Percentiles rank a stretch among this genome's conserved stretches.
Evolutionary conservation across 2,329 filamentous ascomycete genomes (phyloP).

Genomic region (Cytospora piceicola): DNA sequence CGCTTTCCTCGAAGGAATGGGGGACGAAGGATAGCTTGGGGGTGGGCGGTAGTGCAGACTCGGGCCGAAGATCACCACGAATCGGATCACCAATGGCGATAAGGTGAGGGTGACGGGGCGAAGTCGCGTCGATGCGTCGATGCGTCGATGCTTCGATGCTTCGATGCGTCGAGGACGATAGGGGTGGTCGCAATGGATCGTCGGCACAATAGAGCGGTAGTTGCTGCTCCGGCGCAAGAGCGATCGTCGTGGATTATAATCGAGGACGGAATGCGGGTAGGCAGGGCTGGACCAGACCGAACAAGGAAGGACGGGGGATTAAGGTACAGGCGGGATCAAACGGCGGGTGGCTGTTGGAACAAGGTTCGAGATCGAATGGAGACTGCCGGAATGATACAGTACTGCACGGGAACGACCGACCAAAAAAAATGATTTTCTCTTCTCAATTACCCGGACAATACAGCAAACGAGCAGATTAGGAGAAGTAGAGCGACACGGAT

Average conservation of each 20-base stretch:
- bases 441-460: constrained; percentile 9
- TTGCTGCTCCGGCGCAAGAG: constrained; percentile 25
- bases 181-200: constrained; percentile 28
- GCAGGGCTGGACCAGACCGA: constrained; percentile 24
- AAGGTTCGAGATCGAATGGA: constrained; percentile 15
- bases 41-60: constrained; percentile 7
- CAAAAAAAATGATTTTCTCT: not conserved
- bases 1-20: constrained; percentile 37
- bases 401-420: not conserved
- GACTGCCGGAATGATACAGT: constrained; percentile 8
- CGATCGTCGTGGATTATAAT: constrained; percentile 26
- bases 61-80: constrained; percentile 18
- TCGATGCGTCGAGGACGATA: constrained; percentile 23
- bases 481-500: constrained; percentile 4
- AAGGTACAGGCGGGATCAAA: constrained; percentile 25
- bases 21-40: not conserved
- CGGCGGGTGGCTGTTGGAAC: constrained; percentile 27
- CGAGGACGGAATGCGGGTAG: constrained; percentile 26
- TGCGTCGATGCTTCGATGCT: too few species aligned
- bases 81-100: constrained; percentile 21
- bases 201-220: constrained; percentile 19
- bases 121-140: constrained; percentile 27
- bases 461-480: constrained; percentile 7
- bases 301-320: constrained; percentile 28
- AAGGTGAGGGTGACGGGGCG: constrained; percentile 14